Percentiles rank a stretch among this genome's conserved stretches.
Evolutionary conservation across 257 asterid genomes (phyloP).

Genomic region (Nicotiana tomentosiformis): DNA sequence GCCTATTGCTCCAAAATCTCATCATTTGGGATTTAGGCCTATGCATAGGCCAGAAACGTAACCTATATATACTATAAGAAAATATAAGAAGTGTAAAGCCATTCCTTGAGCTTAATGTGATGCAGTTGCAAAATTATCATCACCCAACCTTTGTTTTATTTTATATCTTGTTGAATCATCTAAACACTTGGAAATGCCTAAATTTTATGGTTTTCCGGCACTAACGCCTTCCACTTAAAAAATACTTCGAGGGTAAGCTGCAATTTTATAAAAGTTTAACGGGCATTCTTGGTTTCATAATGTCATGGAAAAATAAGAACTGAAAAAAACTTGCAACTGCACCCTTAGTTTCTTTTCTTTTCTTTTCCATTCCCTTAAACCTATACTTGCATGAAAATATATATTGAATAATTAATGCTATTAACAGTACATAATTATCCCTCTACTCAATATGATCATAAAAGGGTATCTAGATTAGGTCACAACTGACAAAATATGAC

Average conservation of each 20-base stretch:
- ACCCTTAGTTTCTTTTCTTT: neutral
- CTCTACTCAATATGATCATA: neutral
- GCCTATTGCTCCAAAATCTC: neutral
- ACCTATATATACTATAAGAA: too few species aligned
- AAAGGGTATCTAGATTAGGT: neutral
- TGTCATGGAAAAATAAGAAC: too few species aligned
- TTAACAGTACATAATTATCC: too few species aligned
- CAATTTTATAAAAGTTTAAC: neutral
- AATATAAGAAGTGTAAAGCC: too few species aligned
- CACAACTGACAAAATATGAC: too few species aligned
- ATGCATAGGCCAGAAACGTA: neutral
- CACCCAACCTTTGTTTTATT: neutral
- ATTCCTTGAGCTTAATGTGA: neutral
- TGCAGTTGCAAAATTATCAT: too few species aligned
- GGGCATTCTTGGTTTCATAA: neutral
- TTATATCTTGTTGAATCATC: neutral
- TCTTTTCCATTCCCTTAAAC: neutral
- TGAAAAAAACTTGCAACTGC: too few species aligned
- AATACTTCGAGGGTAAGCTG: too few species aligned
- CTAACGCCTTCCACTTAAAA: neutral
- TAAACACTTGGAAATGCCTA: neutral
- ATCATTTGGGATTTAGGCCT: neutral
- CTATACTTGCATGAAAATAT: neutral
- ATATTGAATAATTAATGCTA: too few species aligned
- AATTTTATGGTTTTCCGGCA: neutral